Conservation (phyloP, 2,329 filamentous ascomycete species). For the Penicillium sp. region DNA sequence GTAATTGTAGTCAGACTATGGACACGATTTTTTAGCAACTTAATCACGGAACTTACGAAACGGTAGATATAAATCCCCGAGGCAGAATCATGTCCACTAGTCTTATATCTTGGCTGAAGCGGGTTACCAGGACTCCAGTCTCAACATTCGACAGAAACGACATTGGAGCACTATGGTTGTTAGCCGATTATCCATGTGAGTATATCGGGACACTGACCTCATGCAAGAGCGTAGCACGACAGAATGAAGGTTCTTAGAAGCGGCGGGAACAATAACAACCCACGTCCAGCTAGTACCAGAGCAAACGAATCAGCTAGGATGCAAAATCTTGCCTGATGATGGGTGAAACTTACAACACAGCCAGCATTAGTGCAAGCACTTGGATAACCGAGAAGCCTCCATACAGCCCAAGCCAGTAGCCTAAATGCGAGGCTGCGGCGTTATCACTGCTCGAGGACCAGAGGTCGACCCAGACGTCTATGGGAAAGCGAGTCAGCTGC, state of each 20-base stretch:
- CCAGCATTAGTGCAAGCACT: not conserved
- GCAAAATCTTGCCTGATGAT: too few relatives aligned
- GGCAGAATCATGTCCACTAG: conserved; percentile 44
- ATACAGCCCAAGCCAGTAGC: conserved; percentile 19
- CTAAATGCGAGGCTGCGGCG: conserved; percentile 3
- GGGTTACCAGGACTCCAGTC: not conserved
- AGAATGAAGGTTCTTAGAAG: conserved; percentile 22
- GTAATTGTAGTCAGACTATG: not conserved
- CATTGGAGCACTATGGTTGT: not conserved
- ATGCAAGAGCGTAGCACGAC: conserved; percentile 15
- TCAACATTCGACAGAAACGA: not conserved
- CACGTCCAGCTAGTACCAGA: conserved; percentile 7
- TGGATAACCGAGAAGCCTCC: conserved; percentile 9
- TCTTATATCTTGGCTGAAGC: conserved; percentile 45
- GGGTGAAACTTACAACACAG: not conserved
- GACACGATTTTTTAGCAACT: not conserved
- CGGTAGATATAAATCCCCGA: conserved; percentile 1
- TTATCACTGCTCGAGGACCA: conserved; percentile 18
- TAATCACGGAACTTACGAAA: not conserved
- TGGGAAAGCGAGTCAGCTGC: not conserved
- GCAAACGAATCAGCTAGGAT: too few relatives aligned
- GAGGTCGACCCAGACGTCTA: conserved; percentile 16
- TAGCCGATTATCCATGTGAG: not conserved
- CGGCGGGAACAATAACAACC: conserved; percentile 16
- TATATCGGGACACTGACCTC: conserved; percentile 1